A percentile compares a stretch with the other conserved stretches of the same genome.
Evolutionary conservation across 352 stramenopile genomes (phyloP).

Genomic region (Phytopythium montanum): DNA sequence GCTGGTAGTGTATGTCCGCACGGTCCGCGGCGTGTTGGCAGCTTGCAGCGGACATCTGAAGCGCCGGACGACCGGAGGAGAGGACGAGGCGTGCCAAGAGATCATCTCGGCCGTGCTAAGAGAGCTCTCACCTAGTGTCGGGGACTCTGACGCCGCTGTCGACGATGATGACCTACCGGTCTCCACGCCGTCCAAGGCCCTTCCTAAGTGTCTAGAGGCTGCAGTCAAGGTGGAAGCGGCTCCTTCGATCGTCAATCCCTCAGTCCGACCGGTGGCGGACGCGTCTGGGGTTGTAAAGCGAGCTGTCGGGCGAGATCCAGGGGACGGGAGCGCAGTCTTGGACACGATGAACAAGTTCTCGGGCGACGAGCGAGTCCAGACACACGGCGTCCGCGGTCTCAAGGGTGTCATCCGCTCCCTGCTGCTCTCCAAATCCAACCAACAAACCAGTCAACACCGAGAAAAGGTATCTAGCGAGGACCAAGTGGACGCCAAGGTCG

Average conservation of each 20-base stretch:
- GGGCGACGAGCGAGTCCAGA: constrained; percentile 37
- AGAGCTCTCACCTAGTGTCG: constrained; percentile 11
- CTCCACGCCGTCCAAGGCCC: background rate
- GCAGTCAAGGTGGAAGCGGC: background rate
- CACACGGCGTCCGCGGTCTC: constrained; percentile 40
- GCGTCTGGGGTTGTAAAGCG: constrained; percentile 45
- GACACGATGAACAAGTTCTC: constrained; percentile 47
- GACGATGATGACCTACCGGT: background rate
- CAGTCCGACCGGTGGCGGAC: constrained; percentile 17
- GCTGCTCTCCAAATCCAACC: background rate
- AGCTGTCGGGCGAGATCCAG: constrained; percentile 38
- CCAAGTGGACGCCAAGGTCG: background rate
- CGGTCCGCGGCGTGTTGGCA: constrained; percentile 29
- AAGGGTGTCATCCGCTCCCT: constrained; percentile 31
- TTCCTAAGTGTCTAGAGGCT: background rate
- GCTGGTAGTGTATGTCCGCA: constrained; percentile 36
- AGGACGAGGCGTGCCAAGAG: constrained; percentile 25
- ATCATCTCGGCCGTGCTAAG: constrained; percentile 27
- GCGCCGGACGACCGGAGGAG: constrained; percentile 13
- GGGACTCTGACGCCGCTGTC: constrained; percentile 4
- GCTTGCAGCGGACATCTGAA: constrained; percentile 42
- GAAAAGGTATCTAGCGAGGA: background rate
- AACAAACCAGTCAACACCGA: constrained; percentile 6
- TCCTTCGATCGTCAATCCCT: background rate
- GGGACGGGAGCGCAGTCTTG: constrained; percentile 36